Evolutionary conservation across 176 grass and related monocot genomes (phyloP).

Genomic region (Melocanna baccifera): DNA sequence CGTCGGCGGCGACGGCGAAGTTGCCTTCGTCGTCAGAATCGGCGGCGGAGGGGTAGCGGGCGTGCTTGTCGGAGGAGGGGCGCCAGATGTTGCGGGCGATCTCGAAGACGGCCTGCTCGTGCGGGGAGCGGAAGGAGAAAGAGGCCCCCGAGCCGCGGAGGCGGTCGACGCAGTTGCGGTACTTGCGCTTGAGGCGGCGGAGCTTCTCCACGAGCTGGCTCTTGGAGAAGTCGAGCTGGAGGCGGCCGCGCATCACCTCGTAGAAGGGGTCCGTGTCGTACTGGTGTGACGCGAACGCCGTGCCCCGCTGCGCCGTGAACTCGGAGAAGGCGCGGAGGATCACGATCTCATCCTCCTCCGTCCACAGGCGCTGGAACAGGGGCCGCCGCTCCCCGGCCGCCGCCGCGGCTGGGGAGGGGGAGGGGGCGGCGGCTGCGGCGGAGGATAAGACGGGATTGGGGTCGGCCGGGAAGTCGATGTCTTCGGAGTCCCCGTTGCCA

Average conservation of each 20-base stretch:
- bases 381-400: slow-evolving; percentile 47
- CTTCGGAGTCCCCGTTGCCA: slow-evolving; percentile 54
- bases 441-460: slow-evolving; percentile 29
- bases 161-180: slow-evolving; percentile 77
- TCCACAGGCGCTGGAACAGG: slow-evolving; percentile 94
- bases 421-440: background rate
- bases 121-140: slow-evolving; percentile 72
- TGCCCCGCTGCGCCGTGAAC: slow-evolving; percentile 76
- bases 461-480: slow-evolving; percentile 37
- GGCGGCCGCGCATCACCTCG: slow-evolving; percentile 81
- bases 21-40: slow-evolving; percentile 34
- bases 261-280: slow-evolving; percentile 98
- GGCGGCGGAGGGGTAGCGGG: slow-evolving; percentile 27
- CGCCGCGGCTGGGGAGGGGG: background rate
- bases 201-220: slow-evolving; percentile 97
- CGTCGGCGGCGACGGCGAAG: background rate
- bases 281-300: slow-evolving; percentile 89
- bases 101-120: slow-evolving; percentile 86
- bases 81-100: slow-evolving; percentile 83
- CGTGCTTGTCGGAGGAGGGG: slow-evolving; percentile 53
- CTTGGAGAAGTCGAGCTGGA: slow-evolving; percentile 87
- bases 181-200: slow-evolving; percentile 93
- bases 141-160: slow-evolving; percentile 48
- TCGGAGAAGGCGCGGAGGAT: slow-evolving; percentile 85
- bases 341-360: slow-evolving; percentile 90